A percentile compares a stretch with the other conserved stretches of the same genome.
phyloP scores from a whole-genome alignment of 345 rosid species.

The Streptanthus diversifolius region DNA sequence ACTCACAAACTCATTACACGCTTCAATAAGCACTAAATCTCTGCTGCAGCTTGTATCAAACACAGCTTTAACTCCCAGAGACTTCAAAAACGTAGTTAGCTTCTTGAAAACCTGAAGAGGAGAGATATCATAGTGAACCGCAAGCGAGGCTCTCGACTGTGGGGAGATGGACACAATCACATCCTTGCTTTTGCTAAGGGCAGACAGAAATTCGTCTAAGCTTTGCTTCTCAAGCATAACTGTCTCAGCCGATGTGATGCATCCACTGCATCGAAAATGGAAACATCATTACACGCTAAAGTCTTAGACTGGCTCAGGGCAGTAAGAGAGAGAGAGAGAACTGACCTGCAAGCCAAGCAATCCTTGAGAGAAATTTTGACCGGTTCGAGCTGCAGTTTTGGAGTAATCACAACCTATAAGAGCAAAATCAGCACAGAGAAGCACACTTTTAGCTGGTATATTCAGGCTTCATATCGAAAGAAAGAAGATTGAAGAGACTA shows the following conservation, averaged over 20 bases:
- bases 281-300: background rate
- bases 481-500: background rate
- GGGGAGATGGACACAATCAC: slow-evolving; percentile 76
- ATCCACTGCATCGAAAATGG: slow-evolving; percentile 55
- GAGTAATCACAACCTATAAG: slow-evolving; percentile 50
- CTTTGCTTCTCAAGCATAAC: slow-evolving; percentile 98
- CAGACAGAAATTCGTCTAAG: slow-evolving; percentile 75
- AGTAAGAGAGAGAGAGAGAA: slow-evolving; percentile 9
- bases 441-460: background rate
- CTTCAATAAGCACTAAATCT: slow-evolving; percentile 74
- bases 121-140: slow-evolving; percentile 63
- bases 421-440: slow-evolving; percentile 8
- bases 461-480: background rate
- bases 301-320: background rate
- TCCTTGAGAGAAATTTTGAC: slow-evolving; percentile 95
- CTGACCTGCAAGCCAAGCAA: slow-evolving; percentile 92
- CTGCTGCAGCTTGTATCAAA: slow-evolving; percentile 81
- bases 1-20: slow-evolving; percentile 77
- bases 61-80: slow-evolving; percentile 80
- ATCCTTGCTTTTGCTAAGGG: slow-evolving; percentile 53
- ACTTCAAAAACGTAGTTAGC: slow-evolving; percentile 75
- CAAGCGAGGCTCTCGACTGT: slow-evolving; percentile 87
- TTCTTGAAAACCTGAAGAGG: slow-evolving; percentile 74
- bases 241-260: slow-evolving; percentile 92
- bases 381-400: slow-evolving; percentile 48